Base-by-base conservation (phyloP, 352 stramenopile species). In the Plasmopara viticola region DNA sequence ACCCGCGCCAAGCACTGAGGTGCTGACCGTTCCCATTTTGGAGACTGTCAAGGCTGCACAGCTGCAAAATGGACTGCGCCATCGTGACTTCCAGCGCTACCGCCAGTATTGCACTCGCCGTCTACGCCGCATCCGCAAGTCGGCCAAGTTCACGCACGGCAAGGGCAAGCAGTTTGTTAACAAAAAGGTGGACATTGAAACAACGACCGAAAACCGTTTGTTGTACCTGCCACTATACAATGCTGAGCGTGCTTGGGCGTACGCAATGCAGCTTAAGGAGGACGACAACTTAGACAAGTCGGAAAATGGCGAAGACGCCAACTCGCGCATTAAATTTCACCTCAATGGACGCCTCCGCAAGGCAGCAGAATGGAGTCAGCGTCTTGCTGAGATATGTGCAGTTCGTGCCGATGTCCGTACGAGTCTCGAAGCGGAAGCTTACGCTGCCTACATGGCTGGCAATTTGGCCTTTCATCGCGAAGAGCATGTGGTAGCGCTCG, bases 1-100 rank as follows among this genome's bases (percentile, higher is more conserved):
- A 14, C 44, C 65, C 51, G 52, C 60, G 15, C 44, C 68, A 9
- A 62, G 39, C 37, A 54, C 46, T 12, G 68, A 78, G 34, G 67
- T 75, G 51, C 63, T 79, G 38, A 83, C 66, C 50, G 64, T 79
- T 9, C 72, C 69, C 42, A 79, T 93, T 58, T 48, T 93, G 47
- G 85, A 96, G 78, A 89, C 82, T 2, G 80, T 95, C 41, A 94
- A 94, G 74, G 80, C 82, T 46, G 78, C 79, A 62, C 87, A 96
- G 65, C 59, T 94, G 58, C 80, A 94, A 65, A 96, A 96, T 47
- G 87, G 87, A 3, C 62, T 96, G 60, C 78, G 85, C 47, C 82
- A 95, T 60, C 84, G 85, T 53, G 86, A 96, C 72, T 96, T 95
- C 68, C 79, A 89, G 66, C 85, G 86, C 30, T 96, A 96, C 64